phyloP scores from a whole-genome alignment of 73 alveolate genomes.

The Stentor roeselii region DNA sequence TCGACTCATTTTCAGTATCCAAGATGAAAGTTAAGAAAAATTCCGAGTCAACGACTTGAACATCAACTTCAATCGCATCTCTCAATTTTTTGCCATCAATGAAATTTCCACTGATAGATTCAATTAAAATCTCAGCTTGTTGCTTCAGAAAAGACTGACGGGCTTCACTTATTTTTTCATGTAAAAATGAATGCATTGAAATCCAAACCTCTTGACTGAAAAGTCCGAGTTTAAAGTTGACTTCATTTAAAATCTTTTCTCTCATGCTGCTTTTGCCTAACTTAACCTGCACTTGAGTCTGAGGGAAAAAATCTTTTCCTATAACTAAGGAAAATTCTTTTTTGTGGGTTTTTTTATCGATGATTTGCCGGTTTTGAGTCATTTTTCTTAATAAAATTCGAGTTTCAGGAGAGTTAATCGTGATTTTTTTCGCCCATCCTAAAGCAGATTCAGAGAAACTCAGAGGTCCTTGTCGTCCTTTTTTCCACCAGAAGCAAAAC shows the following conservation, averaged over 20 bases:
- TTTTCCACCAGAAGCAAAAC: slow-evolving; percentile 34
- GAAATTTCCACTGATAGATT: neutral
- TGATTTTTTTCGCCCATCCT: neutral
- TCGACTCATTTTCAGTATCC: neutral
- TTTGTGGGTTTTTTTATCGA: neutral
- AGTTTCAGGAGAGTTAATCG: neutral
- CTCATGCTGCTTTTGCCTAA: slow-evolving; percentile 2
- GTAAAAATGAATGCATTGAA: neutral
- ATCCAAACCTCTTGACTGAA: neutral
- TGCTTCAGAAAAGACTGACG: neutral
- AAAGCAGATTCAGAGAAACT: neutral
- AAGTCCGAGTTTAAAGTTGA: neutral
- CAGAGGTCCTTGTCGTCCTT: slow-evolving; percentile 14
- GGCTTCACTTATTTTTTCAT: too few species aligned
- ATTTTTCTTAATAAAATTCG: neutral
- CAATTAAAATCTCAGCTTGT: neutral
- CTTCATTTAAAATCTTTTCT: slow-evolving; percentile 8
- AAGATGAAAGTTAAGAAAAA: neutral
- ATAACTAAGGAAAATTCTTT: neutral
- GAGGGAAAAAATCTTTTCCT: neutral
- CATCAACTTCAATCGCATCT: neutral
- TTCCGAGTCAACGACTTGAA: neutral
- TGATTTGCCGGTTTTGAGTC: neutral
- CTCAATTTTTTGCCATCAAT: neutral
- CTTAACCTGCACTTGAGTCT: neutral